Conservation (phyloP, 768 basidiomycete species). For the Leccinum imitatum region DNA sequence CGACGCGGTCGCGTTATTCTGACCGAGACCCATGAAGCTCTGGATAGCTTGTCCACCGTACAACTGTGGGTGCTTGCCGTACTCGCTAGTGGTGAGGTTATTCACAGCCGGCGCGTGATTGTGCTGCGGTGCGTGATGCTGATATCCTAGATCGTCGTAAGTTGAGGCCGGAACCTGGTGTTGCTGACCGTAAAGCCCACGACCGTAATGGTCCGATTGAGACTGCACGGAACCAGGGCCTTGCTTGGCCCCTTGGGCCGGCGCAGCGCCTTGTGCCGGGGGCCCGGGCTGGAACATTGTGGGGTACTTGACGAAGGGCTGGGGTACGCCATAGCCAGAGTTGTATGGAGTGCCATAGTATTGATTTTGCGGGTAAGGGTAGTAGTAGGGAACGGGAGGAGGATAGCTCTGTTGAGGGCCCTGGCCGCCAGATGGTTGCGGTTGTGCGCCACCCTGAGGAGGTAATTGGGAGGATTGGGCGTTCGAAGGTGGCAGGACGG, state of each 20-base stretch:
- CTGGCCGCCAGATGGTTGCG: constrained; percentile 59
- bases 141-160: constrained; percentile 54
- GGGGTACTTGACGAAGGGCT: constrained; percentile 76
- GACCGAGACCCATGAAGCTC: constrained; percentile 67
- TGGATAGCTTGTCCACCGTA: constrained; percentile 61
- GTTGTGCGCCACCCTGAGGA: constrained; percentile 49
- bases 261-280: constrained; percentile 63
- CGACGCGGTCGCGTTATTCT: constrained; percentile 39
- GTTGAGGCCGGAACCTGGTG: constrained; percentile 43
- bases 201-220: constrained; percentile 60
- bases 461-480: constrained; percentile 53
- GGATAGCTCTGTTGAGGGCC: constrained; percentile 66
- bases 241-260: constrained; percentile 67
- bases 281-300: constrained; percentile 73
- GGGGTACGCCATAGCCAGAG: constrained; percentile 54
- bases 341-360: constrained; percentile 75
- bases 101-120: constrained; percentile 51
- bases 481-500: constrained; percentile 51
- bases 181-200: constrained; percentile 66
- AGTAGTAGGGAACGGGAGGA: constrained; percentile 59
- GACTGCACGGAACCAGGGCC: constrained; percentile 52
- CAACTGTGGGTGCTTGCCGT: constrained; percentile 44
- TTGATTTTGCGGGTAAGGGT: constrained; percentile 74
- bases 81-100: constrained; percentile 41
- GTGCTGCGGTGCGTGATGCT: constrained; percentile 55